These are phyloP conservation scores for Escovopsis sp. DNA, from an alignment of 2,329 filamentous ascomycete genomes.

Conservation along the genomic window DNA sequence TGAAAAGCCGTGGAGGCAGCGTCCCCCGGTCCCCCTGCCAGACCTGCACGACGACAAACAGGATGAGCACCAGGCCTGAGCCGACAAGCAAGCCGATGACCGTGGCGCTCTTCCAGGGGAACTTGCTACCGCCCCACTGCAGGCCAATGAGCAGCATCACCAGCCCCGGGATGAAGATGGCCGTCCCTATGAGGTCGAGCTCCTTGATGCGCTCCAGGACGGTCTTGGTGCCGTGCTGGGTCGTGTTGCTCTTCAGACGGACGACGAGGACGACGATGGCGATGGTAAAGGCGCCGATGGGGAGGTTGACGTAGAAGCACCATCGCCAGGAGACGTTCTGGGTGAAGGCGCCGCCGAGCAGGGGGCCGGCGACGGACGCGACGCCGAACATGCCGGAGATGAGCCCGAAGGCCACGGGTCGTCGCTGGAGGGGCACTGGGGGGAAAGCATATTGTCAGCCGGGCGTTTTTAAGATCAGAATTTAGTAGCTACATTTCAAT, in stretches of 20 bases:
- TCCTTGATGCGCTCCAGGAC: slow-evolving; percentile 24
- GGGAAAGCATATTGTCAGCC: background rate
- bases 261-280: slow-evolving; percentile 32
- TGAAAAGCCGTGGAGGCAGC: slow-evolving; percentile 30
- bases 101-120: slow-evolving; percentile 31
- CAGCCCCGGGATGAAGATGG: slow-evolving; percentile 35
- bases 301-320: slow-evolving; percentile 35
- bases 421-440: slow-evolving; percentile 35
- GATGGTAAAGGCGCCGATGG: slow-evolving; percentile 32
- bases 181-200: slow-evolving; percentile 33
- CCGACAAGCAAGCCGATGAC: slow-evolving; percentile 37
- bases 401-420: slow-evolving; percentile 38
- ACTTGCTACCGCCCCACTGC: slow-evolving; percentile 38
- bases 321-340: slow-evolving; percentile 35
- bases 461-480: background rate
- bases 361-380: slow-evolving; percentile 33
- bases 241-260: slow-evolving; percentile 21
- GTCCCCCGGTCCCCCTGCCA: slow-evolving; percentile 28
- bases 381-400: slow-evolving; percentile 42
- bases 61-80: slow-evolving; percentile 25
- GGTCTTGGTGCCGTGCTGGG: slow-evolving; percentile 17
- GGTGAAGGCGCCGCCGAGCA: slow-evolving; percentile 35
- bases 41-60: slow-evolving; percentile 33
- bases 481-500: no score
- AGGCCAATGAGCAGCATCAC: slow-evolving; percentile 38